Percentiles rank a stretch among this genome's conserved stretches.
Evolutionary conservation across 768 basidiomycete genomes (phyloP).

Genomic region (Cyclocybe cylindracea): DNA sequence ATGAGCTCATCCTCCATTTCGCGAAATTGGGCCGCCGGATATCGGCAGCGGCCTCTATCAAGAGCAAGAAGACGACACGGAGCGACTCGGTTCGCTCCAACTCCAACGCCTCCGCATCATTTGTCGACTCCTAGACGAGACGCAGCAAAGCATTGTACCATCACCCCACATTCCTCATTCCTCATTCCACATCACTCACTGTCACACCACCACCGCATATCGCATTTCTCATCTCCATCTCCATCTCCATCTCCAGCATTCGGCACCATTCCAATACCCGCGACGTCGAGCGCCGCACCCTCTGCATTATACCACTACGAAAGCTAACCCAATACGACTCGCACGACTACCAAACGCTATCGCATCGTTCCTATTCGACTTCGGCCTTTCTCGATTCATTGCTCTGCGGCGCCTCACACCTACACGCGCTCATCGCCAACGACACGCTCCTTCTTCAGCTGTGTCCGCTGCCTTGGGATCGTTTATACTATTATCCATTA

Average conservation of each 20-base stretch:
- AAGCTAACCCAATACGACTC: constrained; percentile 7
- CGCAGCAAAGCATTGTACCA: constrained; percentile 22
- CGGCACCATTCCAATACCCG: constrained; percentile 12
- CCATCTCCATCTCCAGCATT: too few species aligned
- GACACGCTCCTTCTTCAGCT: constrained; percentile 2
- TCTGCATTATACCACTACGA: constrained; percentile 16
- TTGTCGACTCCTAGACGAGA: constrained; percentile 12
- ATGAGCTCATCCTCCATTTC: constrained; percentile 16
- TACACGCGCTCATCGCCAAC: background rate
- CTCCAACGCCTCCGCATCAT: constrained; percentile 1
- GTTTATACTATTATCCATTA: background rate
- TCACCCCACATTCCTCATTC: constrained; percentile 7
- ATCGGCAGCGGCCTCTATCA: constrained; percentile 5
- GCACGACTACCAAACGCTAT: constrained; percentile 6
- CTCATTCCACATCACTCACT: too few species aligned
- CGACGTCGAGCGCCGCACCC: constrained; percentile 27
- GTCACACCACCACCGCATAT: constrained; percentile 12
- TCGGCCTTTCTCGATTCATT: background rate
- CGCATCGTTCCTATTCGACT: constrained; percentile 1
- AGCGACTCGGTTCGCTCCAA: background rate
- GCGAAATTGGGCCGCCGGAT: background rate
- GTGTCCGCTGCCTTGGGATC: background rate
- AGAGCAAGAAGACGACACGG: background rate
- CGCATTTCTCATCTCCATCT: too few species aligned
- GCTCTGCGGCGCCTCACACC: background rate